phyloP scores from a whole-genome alignment of 139 green algal genomes.

The Chlorella ohadii region DNA sequence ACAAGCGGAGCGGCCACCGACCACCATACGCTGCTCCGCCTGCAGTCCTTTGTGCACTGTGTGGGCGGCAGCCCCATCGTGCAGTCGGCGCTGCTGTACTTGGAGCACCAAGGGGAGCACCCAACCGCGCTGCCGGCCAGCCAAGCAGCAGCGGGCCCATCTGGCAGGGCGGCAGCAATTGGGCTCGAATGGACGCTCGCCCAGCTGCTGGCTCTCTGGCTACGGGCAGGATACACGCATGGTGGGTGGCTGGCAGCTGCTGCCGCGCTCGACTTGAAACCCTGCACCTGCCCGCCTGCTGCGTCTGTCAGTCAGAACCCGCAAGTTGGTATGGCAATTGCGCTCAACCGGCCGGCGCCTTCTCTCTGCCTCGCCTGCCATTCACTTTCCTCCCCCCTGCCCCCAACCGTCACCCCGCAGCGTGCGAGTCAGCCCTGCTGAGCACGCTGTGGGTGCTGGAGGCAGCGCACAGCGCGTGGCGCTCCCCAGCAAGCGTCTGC shows the following conservation, averaged over 20 bases:
- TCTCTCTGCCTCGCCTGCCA: neutral
- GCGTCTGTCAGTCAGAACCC: too few relatives aligned
- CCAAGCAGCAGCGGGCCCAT: neutral
- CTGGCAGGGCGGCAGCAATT: neutral
- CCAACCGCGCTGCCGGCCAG: neutral
- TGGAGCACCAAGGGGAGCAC: neutral
- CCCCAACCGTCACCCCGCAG: neutral
- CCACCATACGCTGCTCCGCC: neutral
- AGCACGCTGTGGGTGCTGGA: conserved; percentile 3
- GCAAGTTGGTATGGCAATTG: neutral
- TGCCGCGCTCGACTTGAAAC: too few relatives aligned
- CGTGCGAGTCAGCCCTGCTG: neutral
- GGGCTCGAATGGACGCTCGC: neutral
- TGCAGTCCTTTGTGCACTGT: neutral
- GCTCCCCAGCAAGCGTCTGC: neutral
- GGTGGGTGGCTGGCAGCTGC: neutral
- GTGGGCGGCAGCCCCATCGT: neutral
- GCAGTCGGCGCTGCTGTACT: conserved; percentile 2
- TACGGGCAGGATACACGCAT: neutral
- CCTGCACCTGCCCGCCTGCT: too few relatives aligned
- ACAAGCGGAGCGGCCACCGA: neutral
- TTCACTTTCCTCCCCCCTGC: neutral
- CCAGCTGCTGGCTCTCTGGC: neutral
- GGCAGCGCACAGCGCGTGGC: neutral
- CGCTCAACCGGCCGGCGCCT: neutral